These are phyloP conservation scores for Fusarium fujikuroi DNA, from an alignment of 2,329 filamentous ascomycete species.

Conservation along the genomic window DNA sequence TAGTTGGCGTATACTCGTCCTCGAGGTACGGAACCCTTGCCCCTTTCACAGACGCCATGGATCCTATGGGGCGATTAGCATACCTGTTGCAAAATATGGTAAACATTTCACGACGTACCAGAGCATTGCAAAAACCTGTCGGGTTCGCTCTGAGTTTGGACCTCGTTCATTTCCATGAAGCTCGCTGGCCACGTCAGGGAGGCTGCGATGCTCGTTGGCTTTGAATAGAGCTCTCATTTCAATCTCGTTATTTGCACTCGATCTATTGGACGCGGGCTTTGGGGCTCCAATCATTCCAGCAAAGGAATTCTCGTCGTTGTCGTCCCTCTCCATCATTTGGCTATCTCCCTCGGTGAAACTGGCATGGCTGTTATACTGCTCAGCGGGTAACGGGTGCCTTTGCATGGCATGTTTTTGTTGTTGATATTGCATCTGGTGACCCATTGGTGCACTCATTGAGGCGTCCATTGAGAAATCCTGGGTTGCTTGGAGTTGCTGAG, in stretches of 20 bases:
- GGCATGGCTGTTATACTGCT: conserved; percentile 62
- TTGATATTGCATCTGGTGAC: conserved; percentile 56
- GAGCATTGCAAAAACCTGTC: conserved; percentile 89
- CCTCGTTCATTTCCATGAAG: conserved; percentile 83
- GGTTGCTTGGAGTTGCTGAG: conserved; percentile 64
- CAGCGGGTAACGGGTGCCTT: conserved; percentile 64
- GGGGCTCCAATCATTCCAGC: conserved; percentile 57
- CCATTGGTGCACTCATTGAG: conserved; percentile 57
- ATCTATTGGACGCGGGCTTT: conserved; percentile 69
- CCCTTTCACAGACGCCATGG: conserved; percentile 75
- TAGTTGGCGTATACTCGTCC: conserved; percentile 97
- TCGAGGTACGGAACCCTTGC: conserved; percentile 87
- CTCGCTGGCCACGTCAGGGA: conserved; percentile 79
- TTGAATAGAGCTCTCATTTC: conserved; percentile 81
- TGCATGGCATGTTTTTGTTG: conserved; percentile 51
- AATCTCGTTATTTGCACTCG: conserved; percentile 82
- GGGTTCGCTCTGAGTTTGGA: conserved; percentile 82
- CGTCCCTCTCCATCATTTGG: conserved; percentile 70
- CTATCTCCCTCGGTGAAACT: conserved; percentile 69
- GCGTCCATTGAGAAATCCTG: conserved; percentile 62
- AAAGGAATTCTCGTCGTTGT: conserved; percentile 67
- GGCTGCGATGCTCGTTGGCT: conserved; percentile 72
- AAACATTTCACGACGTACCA: conserved; percentile 66
- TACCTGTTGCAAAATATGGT: conserved; percentile 18
- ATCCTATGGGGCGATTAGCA: conserved; percentile 64